Conservation (phyloP, 2,329 filamentous ascomycete species). For the Aspergillus aculeatinus region DNA sequence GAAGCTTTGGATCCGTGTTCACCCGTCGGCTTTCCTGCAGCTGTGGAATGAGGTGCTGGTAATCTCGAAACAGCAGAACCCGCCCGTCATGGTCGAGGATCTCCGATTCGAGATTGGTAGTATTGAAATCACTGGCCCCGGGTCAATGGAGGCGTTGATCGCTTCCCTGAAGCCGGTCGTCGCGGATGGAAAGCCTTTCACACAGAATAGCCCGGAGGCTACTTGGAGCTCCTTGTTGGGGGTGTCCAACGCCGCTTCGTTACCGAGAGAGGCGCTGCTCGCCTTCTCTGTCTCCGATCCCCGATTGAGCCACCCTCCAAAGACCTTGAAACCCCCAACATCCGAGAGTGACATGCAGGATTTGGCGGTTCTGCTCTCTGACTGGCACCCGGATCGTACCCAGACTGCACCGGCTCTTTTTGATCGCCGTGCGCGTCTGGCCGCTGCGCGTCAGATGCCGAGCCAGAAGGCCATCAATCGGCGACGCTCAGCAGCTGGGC, state of each 20-base stretch:
- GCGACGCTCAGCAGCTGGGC: constrained; percentile 62
- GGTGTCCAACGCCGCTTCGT: constrained; percentile 65
- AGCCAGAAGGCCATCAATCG: constrained; percentile 78
- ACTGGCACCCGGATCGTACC: constrained; percentile 64
- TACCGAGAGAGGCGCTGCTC: constrained; percentile 70
- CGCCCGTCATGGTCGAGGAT: constrained; percentile 63
- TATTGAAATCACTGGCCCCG: constrained; percentile 69
- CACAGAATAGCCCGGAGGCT: constrained; percentile 34
- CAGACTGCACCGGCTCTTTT: constrained; percentile 61
- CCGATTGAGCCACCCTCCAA: constrained; percentile 73
- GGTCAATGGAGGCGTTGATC: constrained; percentile 74
- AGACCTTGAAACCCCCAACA: constrained; percentile 48
- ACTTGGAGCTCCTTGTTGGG: constrained; percentile 45
- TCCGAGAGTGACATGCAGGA: constrained; percentile 36
- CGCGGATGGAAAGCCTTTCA: constrained; percentile 18
- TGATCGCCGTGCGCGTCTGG: constrained; percentile 63
- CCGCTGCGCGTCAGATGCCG: constrained; percentile 65
- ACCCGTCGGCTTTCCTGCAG: constrained; percentile 72
- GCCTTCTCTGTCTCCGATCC: constrained; percentile 76
- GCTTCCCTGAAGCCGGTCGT: constrained; percentile 60
- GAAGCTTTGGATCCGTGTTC: constrained; percentile 69
- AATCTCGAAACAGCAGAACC: constrained; percentile 60
- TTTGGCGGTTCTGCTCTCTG: constrained; percentile 61
- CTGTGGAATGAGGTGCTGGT: constrained; percentile 62
- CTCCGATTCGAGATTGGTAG: constrained; percentile 71